Base-by-base conservation (phyloP, 106 monocot genomes). In the Triglochin maritima region DNA sequence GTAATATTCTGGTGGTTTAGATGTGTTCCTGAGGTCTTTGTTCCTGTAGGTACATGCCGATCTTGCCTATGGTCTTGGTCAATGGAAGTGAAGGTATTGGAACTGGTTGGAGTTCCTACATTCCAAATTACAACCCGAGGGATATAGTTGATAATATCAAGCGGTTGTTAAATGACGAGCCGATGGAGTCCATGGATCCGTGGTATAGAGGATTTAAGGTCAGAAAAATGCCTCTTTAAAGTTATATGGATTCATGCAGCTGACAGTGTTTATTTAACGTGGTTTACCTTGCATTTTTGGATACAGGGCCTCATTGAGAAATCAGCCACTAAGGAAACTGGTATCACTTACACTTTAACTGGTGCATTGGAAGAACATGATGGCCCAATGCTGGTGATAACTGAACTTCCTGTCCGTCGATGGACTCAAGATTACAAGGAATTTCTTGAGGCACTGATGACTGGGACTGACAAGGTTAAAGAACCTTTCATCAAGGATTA, bases 11-110 rank as follows among this genome's bases (percentile, higher is more conserved):
- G 29, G 29, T 29, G 1, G 29, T 29, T 0, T 29, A 29, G 29
- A 29, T 0, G 29, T 29, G 29, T 29, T 29, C 29, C 29, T 29
- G 29, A 29, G 29, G 29, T 61, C 44, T 60, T 6, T 60, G 44
- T 46, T 60, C 4, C 50, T 57, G 45, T 49, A 96, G 96, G 96
- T 98, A 98, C 69, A 73, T 84, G 74, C 96, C 96, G 8, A 86
- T 90, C 47, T 76, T 96, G 52, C 90, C 90, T 2, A 82, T 82
- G 85, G 90, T 96, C 64, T 70, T 96, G n/a, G 81, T 95, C 44
- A 95, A 95, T 63, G 95, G 95, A 71, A 90, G 90, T 72, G 95
- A 95, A 77, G 96, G 96, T 12, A 98, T 98, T 78, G 96, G 96
- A 60, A 98, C 96, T 57, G 96, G 96, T 16, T 98, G 96, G 96